Evolutionary conservation across 2,329 filamentous ascomycete species (phyloP), one percentile per base, ranked within the genome.

Genomic region (Coleophoma crateriformis): DNA sequence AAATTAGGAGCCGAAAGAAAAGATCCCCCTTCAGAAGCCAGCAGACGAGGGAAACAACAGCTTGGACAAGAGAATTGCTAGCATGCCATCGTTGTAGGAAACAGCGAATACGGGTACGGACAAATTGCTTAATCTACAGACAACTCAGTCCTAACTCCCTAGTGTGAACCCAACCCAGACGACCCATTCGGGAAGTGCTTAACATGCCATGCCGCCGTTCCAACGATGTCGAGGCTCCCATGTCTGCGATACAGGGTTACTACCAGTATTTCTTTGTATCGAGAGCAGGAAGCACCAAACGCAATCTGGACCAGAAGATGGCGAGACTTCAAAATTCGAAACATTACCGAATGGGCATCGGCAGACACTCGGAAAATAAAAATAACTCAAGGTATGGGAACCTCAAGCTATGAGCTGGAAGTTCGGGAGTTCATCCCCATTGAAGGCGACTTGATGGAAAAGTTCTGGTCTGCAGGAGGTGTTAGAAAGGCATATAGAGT

Each of bases 181-280:
- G 67, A 79, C 49, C 71, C 72, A 20, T 62, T 61, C 10, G 77
- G 75, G 0, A 64, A 70, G 5, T 84, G 80, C 54, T 49, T 76
- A 19, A 77, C 76, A 4, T 84, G 80, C 63, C 22, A 47, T 20
- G 71, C 70, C 50, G 71, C 78, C 4, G 64, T 68, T 13, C 74
- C 71, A 17, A 78, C 74, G 52, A 68, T 78, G 2, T 75, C 73
- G 56, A 72, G 77, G 6, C 70, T 81, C 40, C 78, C 77, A 6
- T 84, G 80, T 57, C 65, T 82, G 47, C 73, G 80, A n/a, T 78
- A 78, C 62, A 84, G 82, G 59, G 77, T 84, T 52, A 77, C 74
- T 11, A 79, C 82, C 46, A 70, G 12, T 7, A 19, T 19, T 19
- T 44, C 33, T 20, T 43, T 51, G 11, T 48, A 37, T 22, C 32